Evolutionary conservation across 148 eudicot genomes (phyloP), one percentile per base, ranked within the genome.

Genomic region (Agrostemma githago): DNA sequence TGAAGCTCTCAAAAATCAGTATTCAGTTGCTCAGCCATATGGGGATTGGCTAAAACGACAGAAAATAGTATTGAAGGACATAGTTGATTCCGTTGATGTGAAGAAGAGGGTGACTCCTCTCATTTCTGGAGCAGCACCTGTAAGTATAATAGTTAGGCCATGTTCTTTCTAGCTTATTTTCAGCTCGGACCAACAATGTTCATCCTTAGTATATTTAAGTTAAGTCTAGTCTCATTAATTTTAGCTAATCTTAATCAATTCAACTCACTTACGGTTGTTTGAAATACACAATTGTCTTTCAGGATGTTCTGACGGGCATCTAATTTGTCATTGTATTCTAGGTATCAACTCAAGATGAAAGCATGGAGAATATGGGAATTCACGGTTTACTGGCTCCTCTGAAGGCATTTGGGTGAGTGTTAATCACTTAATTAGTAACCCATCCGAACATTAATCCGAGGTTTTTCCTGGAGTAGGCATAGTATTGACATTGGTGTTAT

Each of bases 31-130:
- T 77, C 87, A 88, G 78, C 99, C 99, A 20, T 96, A 90, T 83
- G 97, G 92, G 7, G 88, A 92, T 76, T 96, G 99, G 99, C 94
- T 96, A 19, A 79, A 89, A 77, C 84, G 83, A 75, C 99, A 89
- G 72, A 96, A 90, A 85, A 82, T 96, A 68, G 87, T 88, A 73
- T 79, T 96, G 80, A 86, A 86, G 76, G 93, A 92, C 71, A 85
- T 96, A 56, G 94, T 96, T 70, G 86, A 96, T 80, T 92, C 97
- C 80, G 96, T 96, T 26, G 72, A 72, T 8, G 84, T 86, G 80
- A 74, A 85, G 44, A 76, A 85, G 53, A 88, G 84, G 78, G 74
- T 82, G 43, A 77, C 89, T 75, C 92, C 93, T 26, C 70, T 91
- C 66, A 89, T 92, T 38, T 86, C 92, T 64, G 99, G 99, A 72